Evolutionary conservation across 768 basidiomycete genomes (phyloP), one percentile per base, ranked within the genome.

Genomic region (Hericium erinaceus): DNA sequence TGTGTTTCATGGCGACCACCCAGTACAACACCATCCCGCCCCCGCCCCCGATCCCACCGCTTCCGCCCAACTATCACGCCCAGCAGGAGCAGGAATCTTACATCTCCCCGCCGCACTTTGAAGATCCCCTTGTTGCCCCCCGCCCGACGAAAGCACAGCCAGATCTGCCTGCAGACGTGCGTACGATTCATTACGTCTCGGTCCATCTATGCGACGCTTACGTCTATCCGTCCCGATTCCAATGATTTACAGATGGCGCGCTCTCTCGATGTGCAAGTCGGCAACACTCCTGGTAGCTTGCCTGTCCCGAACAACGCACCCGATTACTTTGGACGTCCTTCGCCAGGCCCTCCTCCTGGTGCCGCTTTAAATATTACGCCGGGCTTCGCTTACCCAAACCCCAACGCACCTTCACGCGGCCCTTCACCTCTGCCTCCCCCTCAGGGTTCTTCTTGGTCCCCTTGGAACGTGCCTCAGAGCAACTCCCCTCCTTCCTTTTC

Each of bases 71-170:
- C 52, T 70, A 77, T 53, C 57, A 51, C 54, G 64, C 60, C 56
- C 65, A 59, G 52, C 66, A 62, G 48, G 64, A 44, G 48, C 62
- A 57, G 28, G 60, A 63, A 11, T 59, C 65, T 20, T 63, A 66
- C 15, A 65, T 63, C 18, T 77, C 79, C 2, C 71, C 69, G 0
- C 82, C 77, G 15, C 81, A 83, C 60, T 80, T 76, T 58, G 77
- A 77, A 61, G 64, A 80, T 59, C 75, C 85, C 3, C 69, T 88
- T 18, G 77, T 77, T 2, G 87, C 87, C 0, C 87, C 87, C 4
- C 75, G 82, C 11, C 85, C 87, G 0, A 82, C 85, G 62, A 77
- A 80, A 40, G 57, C 84, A 12, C 80, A 84, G 62, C 82, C 82
- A 10, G 75, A 74, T 60, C 67, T 87, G 0, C 82, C 85, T 18